A percentile compares a stretch with the other conserved stretches of the same genome.
Evolutionary conservation across 176 grass and related monocot species (phyloP).

Genomic region (Paspalum notatum): DNA sequence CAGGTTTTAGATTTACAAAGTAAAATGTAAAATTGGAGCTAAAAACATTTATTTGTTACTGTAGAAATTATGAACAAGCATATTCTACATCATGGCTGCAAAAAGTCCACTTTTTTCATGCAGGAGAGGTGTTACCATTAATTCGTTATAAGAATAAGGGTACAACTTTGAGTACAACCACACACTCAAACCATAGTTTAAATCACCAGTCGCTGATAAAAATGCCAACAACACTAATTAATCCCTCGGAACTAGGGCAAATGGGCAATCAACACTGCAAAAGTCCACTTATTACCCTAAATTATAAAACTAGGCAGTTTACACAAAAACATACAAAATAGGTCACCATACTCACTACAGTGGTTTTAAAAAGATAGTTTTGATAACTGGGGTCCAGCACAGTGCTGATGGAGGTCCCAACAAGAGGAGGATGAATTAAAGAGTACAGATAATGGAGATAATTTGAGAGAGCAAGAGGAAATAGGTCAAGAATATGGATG

Average conservation of each 20-base stretch:
- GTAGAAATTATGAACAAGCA: background rate
- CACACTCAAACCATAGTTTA: too few species aligned
- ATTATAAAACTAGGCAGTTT: background rate
- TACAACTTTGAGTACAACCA: too few species aligned
- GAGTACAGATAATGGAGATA: background rate
- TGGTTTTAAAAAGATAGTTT: background rate
- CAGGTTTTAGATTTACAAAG: background rate
- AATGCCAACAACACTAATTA: too few species aligned
- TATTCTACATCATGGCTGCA: background rate
- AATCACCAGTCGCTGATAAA: too few species aligned
- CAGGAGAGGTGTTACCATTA: too few species aligned
- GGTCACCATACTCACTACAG: background rate
- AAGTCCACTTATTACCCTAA: background rate
- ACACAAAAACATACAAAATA: background rate
- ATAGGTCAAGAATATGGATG: background rate
- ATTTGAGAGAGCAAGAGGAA: background rate
- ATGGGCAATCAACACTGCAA: background rate
- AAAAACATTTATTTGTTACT: slow-evolving; percentile 12
- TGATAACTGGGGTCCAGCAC: background rate
- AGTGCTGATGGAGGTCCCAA: background rate
- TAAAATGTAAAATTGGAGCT: background rate
- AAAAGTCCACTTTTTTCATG: too few species aligned
- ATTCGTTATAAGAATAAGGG: too few species aligned
- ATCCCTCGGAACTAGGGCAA: too few species aligned
- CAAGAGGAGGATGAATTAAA: background rate